Base-by-base conservation (phyloP, 2,329 filamentous ascomycete species). In the Thielaviopsis cerberus region DNA sequence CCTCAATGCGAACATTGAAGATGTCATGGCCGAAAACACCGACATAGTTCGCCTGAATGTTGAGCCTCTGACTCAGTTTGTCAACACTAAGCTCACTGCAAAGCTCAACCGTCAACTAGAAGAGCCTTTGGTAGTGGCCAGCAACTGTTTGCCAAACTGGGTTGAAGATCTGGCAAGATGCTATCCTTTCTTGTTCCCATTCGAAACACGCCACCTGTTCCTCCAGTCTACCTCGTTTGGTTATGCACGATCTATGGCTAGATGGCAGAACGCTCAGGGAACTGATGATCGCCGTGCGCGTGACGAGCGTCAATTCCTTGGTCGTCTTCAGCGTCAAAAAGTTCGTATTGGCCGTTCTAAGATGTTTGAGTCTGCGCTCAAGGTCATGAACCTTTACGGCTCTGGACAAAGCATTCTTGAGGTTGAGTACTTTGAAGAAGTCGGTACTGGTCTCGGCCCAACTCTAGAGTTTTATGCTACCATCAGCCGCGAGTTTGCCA, bases 341-440 rank as follows among this genome's bases (percentile, higher is more conserved):
- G 91, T 98, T n/a, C 85, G 92, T 51, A 97, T 98, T 61, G 95
- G 91, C 4, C 82, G 92, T 51, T 82, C 81, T n/a, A 89, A 94
- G 65, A 96, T 98, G 52, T 76, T 98, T 7, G 92, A 98, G 68
- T 97, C 92, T 15, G 92, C 92, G 0, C 76, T 97, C 69, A 98
- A 98, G 70, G 92, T 98, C 27, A 97, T 98, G 91, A 91, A 98
- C 65, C 79, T 97, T 2, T 98, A 98, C 65, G 92, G 92, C 0
- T 88, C 88, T n/a, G 94, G 91, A 0, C 88, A 94, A 60, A 97
- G 91, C 68, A 87, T 97, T 26, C 73, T 98, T 0, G 92, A 98
- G 67, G 91, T 98, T 1, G 94, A 98, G 66, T 98, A 98, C 67
- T 98, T 98, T 64, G 92, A 97, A 66, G 92, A 98, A 71, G 92